Conservation (phyloP, 2,329 filamentous ascomycete species). For the Xylaria arbuscula region DNA sequence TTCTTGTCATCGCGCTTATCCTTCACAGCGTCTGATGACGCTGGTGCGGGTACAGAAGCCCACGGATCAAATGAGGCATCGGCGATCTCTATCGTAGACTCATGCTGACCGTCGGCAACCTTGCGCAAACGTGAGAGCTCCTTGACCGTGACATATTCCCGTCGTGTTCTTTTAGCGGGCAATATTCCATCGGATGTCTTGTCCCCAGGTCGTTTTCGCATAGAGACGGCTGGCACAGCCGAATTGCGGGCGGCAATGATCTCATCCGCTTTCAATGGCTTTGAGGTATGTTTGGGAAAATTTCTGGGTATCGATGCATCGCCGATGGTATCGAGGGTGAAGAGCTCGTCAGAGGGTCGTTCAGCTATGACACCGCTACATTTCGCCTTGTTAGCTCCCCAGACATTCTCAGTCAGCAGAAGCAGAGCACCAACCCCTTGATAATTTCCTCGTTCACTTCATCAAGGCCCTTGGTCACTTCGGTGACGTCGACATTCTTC, state of each 20-base stretch:
- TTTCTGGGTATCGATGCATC: conserved; percentile 73
- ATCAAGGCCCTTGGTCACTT: conserved; percentile 84
- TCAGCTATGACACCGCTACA: conserved; percentile 85
- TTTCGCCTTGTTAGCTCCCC: conserved; percentile 23
- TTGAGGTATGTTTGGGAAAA: conserved; percentile 73
- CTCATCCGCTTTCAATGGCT: conserved; percentile 88
- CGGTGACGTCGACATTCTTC: conserved; percentile 94
- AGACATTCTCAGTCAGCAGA: background rate
- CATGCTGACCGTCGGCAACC: conserved; percentile 79
- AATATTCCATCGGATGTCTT: conserved; percentile 79
- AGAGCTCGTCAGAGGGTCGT: conserved; percentile 84
- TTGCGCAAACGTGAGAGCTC: conserved; percentile 82
- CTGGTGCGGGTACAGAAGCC: conserved; percentile 60
- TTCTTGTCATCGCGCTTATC: conserved; percentile 63
- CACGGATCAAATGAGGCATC: conserved; percentile 83
- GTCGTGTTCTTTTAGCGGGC: conserved; percentile 78
- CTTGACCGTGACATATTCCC: conserved; percentile 83
- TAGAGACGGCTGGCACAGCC: conserved; percentile 79
- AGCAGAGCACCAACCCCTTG: conserved; percentile 71
- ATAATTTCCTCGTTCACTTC: conserved; percentile 90
- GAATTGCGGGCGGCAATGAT: conserved; percentile 85
- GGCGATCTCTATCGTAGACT: conserved; percentile 64
- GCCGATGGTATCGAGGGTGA: conserved; percentile 81
- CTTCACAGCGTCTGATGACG: conserved; percentile 44
- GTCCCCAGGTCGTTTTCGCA: conserved; percentile 78